Evolutionary conservation across 2,329 filamentous ascomycete species (phyloP), one percentile per base, ranked within the genome.

Genomic region (Ambrosiella xylebori): DNA sequence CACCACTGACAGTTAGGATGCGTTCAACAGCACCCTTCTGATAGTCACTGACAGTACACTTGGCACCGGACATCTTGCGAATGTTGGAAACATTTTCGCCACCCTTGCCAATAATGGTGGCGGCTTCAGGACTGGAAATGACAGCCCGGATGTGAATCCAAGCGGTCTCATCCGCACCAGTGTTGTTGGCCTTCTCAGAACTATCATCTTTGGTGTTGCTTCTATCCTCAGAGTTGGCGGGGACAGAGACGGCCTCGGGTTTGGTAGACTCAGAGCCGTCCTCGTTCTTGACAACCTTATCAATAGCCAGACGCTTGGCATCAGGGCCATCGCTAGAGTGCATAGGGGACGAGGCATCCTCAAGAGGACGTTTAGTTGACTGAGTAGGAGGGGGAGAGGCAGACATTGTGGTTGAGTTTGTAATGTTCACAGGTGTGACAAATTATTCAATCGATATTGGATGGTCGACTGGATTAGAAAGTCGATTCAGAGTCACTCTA

Each of bases 61-160:
- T 97, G 64, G 93, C 93, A 65, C 89, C 90, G 56, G 93, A 96
- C 73, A 95, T 78, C 69, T 88, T 88, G 64, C 93, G 84, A 68
- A 98, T 97, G 73, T 95, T 88, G 64, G 90, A 95, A 53, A 98
- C 93, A 68, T 98, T 98, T 76, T 98, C 93, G 68, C 93, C 93
- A 63, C 90, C 91, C 74, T 98, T 98, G 68, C 93, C 93, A 71
- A 98, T 98, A 64, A 96, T 88, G 54, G 93, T 98, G 44, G 93
- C 93, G 64, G 93, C 93, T 72, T 98, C 93, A 51, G 89, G 88
- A 71, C 91, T 98, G 56, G 91, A 95, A 66, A 98, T 98, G 66
- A 96, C 90, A 58, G 93, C 88, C 64, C 93, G 86, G 65, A 98
- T 87, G 69, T 98, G 93, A 64, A 98, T 90, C 91, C 93, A 98